Conservation (phyloP, 2,329 filamentous ascomycete species). For the Diaporthe batatas region DNA sequence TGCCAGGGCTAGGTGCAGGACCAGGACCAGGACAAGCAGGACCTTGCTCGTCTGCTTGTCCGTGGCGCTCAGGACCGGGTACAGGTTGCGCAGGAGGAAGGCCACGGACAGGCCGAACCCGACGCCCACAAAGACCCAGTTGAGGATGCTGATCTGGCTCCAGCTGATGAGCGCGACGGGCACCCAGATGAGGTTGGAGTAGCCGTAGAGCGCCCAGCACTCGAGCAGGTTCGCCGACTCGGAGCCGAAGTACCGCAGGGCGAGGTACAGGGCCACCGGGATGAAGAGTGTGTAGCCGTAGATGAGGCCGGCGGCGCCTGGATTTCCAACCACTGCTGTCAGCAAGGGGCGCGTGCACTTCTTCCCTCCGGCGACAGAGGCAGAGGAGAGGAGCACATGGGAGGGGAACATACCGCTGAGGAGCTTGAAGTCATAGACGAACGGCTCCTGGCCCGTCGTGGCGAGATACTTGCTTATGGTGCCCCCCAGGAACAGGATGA, state of each 20-base stretch:
- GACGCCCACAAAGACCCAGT: slow-evolving; percentile 92
- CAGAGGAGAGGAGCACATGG: slow-evolving; percentile 8
- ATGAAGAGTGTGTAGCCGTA: slow-evolving; percentile 96
- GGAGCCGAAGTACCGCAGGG: slow-evolving; percentile 94
- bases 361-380: neutral
- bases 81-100: slow-evolving; percentile 88
- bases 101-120: slow-evolving; percentile 86
- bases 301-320: slow-evolving; percentile 87
- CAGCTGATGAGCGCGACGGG: slow-evolving; percentile 92
- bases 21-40: slow-evolving; percentile 84
- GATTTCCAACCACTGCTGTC: neutral
- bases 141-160: slow-evolving; percentile 87
- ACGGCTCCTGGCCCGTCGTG: slow-evolving; percentile 75
- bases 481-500: slow-evolving; percentile 94
- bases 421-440: slow-evolving; percentile 91
- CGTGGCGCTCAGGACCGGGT: slow-evolving; percentile 91
- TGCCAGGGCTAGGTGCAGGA: slow-evolving; percentile 88
- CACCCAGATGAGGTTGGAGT: slow-evolving; percentile 97
- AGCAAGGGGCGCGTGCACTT: slow-evolving; percentile 13
- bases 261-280: slow-evolving; percentile 86
- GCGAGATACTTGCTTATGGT: slow-evolving; percentile 94
- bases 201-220: slow-evolving; percentile 95
- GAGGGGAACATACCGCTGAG: slow-evolving; percentile 76
- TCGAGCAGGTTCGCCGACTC: slow-evolving; percentile 94
- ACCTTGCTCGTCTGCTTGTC: slow-evolving; percentile 93